A percentile compares a stretch with the other conserved stretches of the same genome.
These are phyloP conservation scores for Phytophthora parvispora DNA, from an alignment of 352 stramenopile species.

Conservation along the genomic window DNA sequence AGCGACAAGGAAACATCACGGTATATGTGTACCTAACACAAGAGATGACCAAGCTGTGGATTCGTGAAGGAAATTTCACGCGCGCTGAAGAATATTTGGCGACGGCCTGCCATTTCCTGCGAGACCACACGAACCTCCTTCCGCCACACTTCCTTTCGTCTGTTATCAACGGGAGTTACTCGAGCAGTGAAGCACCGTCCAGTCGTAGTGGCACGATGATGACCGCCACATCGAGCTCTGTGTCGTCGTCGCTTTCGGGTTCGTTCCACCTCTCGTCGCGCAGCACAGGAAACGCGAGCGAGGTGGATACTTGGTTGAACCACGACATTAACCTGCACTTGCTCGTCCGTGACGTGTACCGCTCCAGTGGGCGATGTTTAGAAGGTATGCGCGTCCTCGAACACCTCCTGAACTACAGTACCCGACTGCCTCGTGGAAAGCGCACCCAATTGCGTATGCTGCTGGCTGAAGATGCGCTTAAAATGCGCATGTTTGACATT, in stretches of 20 bases:
- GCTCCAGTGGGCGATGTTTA: conserved; percentile 78
- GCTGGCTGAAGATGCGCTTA: conserved; percentile 79
- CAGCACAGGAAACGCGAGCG: conserved; percentile 65
- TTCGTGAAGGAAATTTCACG: conserved; percentile 81
- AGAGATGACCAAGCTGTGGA: conserved; percentile 82
- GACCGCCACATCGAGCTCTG: conserved; percentile 73
- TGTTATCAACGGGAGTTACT: conserved; percentile 57
- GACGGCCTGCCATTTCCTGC: conserved; percentile 71
- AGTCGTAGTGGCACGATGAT: conserved; percentile 77
- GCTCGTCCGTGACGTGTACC: conserved; percentile 82
- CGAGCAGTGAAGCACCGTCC: conserved; percentile 58
- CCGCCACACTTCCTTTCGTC: conserved; percentile 73
- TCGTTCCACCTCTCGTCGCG: conserved; percentile 68
- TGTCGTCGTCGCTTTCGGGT: conserved; percentile 68
- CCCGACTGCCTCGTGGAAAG: conserved; percentile 78
- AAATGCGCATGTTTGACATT: conserved; percentile 81
- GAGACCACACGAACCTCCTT: conserved; percentile 75
- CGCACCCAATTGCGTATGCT: conserved; percentile 85
- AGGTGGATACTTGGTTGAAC: conserved; percentile 84
- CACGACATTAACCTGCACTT: conserved; percentile 90
- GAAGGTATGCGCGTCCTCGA: conserved; percentile 86
- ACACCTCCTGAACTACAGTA: conserved; percentile 80
- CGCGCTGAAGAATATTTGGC: conserved; percentile 76
- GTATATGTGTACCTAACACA: conserved; percentile 90
- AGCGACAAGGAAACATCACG: conserved; percentile 85